Conservation (phyloP, 225 moss, liverwort and hornwort species). For the Thuidium tamariscinum region DNA sequence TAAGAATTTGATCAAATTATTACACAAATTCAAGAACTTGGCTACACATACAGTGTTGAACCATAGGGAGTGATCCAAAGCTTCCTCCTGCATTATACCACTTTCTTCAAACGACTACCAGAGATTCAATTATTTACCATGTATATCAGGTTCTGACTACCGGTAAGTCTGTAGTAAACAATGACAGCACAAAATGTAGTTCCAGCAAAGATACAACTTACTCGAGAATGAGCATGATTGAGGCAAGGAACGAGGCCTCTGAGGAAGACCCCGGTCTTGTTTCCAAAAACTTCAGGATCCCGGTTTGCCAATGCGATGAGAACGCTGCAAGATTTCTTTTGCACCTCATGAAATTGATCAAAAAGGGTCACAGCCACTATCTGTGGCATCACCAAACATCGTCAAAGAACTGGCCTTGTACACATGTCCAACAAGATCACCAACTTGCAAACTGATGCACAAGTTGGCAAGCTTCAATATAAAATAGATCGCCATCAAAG, state of each 20-base stretch:
- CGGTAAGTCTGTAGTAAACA: neutral
- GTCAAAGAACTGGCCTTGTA: neutral
- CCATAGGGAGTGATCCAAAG: neutral
- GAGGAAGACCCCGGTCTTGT: slow-evolving; percentile 58
- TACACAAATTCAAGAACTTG: neutral
- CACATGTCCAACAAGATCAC: neutral
- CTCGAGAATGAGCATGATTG: slow-evolving; percentile 74
- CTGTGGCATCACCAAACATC: slow-evolving; percentile 12
- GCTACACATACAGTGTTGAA: neutral
- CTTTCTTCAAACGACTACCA: neutral
- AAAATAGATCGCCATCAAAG: neutral
- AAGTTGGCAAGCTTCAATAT: neutral
- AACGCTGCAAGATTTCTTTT: slow-evolving; percentile 61
- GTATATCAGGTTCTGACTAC: neutral
- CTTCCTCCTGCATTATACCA: neutral
- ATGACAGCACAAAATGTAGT: neutral
- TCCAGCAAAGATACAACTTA: neutral
- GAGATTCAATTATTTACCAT: neutral
- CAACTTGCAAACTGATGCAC: neutral
- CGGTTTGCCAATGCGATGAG: slow-evolving; percentile 39
- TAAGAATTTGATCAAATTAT: neutral
- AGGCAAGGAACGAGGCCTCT: slow-evolving; percentile 63
- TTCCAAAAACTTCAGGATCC: slow-evolving; percentile 46
- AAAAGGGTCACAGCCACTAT: slow-evolving; percentile 48
- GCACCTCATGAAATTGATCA: slow-evolving; percentile 80